Conservation (phyloP, 768 basidiomycete genomes). For the Mycena floridula region DNA sequence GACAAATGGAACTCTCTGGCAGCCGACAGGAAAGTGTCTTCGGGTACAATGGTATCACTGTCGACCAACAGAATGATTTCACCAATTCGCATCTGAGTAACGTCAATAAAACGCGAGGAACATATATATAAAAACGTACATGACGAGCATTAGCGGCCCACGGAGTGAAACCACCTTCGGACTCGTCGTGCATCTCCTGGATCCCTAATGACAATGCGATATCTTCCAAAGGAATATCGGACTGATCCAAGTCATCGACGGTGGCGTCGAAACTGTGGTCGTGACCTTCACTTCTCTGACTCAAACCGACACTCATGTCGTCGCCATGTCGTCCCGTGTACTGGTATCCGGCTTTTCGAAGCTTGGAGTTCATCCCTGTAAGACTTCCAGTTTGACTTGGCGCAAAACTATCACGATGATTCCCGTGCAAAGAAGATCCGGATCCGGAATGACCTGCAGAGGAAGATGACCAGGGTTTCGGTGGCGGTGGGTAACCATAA, state of each 20-base stretch:
- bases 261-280: no score
- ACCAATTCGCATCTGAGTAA: constrained; percentile 62
- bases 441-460: no score
- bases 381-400: constrained; percentile 11
- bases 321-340: constrained; percentile 62
- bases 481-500: no score
- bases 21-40: constrained; percentile 21
- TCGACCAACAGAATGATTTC: constrained; percentile 78
- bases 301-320: constrained; percentile 31
- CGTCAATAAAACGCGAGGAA: no score
- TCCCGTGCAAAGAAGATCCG: constrained; percentile 13
- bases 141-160: constrained; percentile 76
- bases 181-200: constrained; percentile 61
- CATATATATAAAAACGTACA: no score
- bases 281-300: neutral
- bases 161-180: constrained; percentile 44
- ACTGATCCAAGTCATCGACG: neutral
- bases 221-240: constrained; percentile 48
- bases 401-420: neutral
- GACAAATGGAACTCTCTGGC: neutral
- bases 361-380: no score
- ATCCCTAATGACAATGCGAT: constrained; percentile 66
- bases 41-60: constrained; percentile 71
- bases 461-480: no score
- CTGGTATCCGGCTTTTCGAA: constrained; percentile 53